phyloP scores from a whole-genome alignment of 441 rosid species.

The Theobroma grandiflorum region DNA sequence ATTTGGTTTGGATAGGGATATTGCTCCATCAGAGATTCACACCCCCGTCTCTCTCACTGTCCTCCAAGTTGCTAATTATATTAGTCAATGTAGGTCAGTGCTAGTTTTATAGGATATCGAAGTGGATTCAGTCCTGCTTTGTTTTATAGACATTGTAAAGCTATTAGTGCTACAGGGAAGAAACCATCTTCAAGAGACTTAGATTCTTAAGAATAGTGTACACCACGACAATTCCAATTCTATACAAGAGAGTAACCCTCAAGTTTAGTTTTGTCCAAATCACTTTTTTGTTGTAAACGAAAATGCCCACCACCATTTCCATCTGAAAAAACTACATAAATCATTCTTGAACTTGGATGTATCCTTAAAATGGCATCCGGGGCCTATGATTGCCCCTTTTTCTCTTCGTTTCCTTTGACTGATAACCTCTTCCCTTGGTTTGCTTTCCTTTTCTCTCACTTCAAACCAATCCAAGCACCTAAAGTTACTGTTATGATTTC shows the following conservation, averaged over 20 bases:
- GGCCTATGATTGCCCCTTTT: too few relatives aligned
- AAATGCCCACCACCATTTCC: too few relatives aligned
- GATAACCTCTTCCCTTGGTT: too few relatives aligned
- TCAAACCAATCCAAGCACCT: too few relatives aligned
- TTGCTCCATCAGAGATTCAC: neutral
- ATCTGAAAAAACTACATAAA: too few relatives aligned
- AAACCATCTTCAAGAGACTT: neutral
- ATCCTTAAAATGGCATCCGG: too few relatives aligned
- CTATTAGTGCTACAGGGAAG: neutral
- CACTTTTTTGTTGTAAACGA: too few relatives aligned
- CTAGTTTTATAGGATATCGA: slow-evolving; percentile 7
- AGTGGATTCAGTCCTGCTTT: slow-evolving; percentile 2
- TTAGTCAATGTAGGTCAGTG: neutral
- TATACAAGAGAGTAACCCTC: neutral
- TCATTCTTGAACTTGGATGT: too few relatives aligned
- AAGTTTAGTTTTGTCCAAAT: too few relatives aligned
- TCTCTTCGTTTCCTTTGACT: too few relatives aligned
- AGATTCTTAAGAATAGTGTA: neutral
- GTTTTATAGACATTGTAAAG: neutral
- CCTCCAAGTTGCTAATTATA: neutral
- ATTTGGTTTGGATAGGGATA: neutral
- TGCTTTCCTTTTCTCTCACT: too few relatives aligned
- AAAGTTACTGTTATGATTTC: too few relatives aligned
- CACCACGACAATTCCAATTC: neutral
- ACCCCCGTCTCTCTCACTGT: neutral